These are phyloP conservation scores for Apophysomyces elegans DNA, from an alignment of 371 early-diverging fungal genomes.

Conservation along the genomic window DNA sequence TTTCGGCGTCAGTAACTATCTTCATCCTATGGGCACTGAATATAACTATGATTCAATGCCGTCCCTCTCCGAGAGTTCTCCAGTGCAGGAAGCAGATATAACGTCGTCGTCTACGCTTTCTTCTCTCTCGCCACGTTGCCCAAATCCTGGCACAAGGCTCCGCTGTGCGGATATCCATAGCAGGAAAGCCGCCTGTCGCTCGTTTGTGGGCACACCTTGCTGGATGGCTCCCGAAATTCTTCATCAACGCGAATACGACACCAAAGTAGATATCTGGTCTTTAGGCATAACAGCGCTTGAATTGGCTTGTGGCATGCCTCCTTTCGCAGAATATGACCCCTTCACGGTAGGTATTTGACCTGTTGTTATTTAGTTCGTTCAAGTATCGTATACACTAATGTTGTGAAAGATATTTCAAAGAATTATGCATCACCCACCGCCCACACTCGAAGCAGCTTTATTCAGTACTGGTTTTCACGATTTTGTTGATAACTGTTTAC, in stretches of 20 bases:
- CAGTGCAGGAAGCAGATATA: constrained; percentile 21
- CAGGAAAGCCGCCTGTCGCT: constrained; percentile 39
- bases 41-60: constrained; percentile 80
- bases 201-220: constrained; percentile 84
- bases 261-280: constrained; percentile 87
- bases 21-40: constrained; percentile 71
- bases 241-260: constrained; percentile 74
- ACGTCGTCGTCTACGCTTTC: not conserved
- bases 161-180: constrained; percentile 4
- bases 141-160: not conserved
- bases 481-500: constrained; percentile 49
- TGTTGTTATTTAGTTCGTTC: no score
- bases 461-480: constrained; percentile 29
- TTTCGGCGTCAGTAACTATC: constrained; percentile 50
- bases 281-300: constrained; percentile 96
- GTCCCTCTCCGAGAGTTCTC: constrained; percentile 67
- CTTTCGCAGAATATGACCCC: constrained; percentile 89
- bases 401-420: constrained; percentile 36
- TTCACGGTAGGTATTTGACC: constrained; percentile 53
- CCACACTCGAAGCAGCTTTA: constrained; percentile 27
- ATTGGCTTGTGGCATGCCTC: constrained; percentile 92
- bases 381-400: no score
- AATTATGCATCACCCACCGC: constrained; percentile 43
- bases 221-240: constrained; percentile 94
- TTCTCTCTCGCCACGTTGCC: constrained; percentile 1